Conservation (phyloP, 148 eudicot species). For the Vaccinium vitisidaea region DNA sequence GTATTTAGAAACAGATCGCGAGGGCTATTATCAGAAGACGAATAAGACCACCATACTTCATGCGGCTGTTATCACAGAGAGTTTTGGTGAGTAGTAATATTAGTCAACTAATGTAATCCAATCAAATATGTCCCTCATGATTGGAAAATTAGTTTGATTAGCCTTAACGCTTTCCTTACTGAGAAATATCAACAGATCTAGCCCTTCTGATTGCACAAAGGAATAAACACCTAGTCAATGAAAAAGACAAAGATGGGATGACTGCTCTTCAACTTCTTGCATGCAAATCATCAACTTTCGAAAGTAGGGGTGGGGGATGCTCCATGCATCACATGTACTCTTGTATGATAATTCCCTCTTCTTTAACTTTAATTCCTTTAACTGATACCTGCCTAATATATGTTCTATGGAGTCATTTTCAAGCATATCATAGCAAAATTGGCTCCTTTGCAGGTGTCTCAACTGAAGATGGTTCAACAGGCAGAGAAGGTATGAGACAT, state of each 20-base stretch:
- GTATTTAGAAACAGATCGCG: background rate
- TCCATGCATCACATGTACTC: background rate
- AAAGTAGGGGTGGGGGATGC: background rate
- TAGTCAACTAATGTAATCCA: background rate
- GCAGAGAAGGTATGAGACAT: background rate
- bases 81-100: slow-evolving; percentile 14
- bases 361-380: background rate
- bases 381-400: background rate
- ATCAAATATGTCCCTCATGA: background rate
- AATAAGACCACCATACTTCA: slow-evolving; percentile 19
- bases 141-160: background rate
- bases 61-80: background rate
- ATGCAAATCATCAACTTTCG: slow-evolving; percentile 7
- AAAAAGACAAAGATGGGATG: slow-evolving; percentile 18
- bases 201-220: slow-evolving; percentile 8
- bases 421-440: background rate
- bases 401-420: background rate
- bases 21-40: background rate
- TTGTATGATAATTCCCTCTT: slow-evolving; percentile 2
- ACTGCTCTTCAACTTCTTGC: slow-evolving; percentile 29
- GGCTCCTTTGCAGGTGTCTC: background rate
- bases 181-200: slow-evolving; percentile 10
- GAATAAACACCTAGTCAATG: background rate
- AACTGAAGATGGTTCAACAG: background rate
- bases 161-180: background rate